Base-by-base conservation (phyloP, 2,329 filamentous ascomycete genomes). In the Chaetothyriales sp. region DNA sequence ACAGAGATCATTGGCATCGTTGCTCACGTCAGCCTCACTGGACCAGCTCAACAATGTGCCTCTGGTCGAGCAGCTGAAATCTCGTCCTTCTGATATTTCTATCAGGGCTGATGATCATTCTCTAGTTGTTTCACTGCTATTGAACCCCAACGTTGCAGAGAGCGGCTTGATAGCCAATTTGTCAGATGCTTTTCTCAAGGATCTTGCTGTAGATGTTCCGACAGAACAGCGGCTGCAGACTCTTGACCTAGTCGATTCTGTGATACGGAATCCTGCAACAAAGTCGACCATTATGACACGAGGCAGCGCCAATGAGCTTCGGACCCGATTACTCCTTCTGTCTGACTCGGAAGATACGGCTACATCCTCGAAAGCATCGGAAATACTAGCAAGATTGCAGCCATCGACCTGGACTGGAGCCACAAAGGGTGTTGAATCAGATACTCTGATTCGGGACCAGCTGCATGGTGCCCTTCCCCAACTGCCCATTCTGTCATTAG, bases 401-500 rank as follows among this genome's bases (percentile, higher is more conserved):
- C 32, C 32, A 15, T 39, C 15, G 32, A 39, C 32, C 9, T 15
- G 10, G 32, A 15, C 32, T 5, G 32, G 32, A 39, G 32, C 15
- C 32, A 4, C 9, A 39, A 39, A 39, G 15, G 32, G 12, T 4
- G 32, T 39, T 39, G 32, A 39, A 39, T 39, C 32, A 39, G 10
- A 39, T 39, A 15, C 42, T 2, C 48, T 60, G 8, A 55, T 60
- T 44, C 44, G 48, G 10, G 57, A 60, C 20, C 58, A 60, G 43
- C 48, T 60, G 12, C 51, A 53, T 18, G 57, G 58, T 26, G 49
- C 44, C 20, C 54, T 54, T 15, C 48, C 51, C 39, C 52, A 51
- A 22, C 50, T 60, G n/a, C 54, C 55, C 12, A 55, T 59, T 25
- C 48, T 52, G 44, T 47, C 51, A 12, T 47, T 82, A n/a, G 65